Evolutionary conservation across 2,329 filamentous ascomycete species (phyloP).

Genomic region (Botrytis tulipae): DNA sequence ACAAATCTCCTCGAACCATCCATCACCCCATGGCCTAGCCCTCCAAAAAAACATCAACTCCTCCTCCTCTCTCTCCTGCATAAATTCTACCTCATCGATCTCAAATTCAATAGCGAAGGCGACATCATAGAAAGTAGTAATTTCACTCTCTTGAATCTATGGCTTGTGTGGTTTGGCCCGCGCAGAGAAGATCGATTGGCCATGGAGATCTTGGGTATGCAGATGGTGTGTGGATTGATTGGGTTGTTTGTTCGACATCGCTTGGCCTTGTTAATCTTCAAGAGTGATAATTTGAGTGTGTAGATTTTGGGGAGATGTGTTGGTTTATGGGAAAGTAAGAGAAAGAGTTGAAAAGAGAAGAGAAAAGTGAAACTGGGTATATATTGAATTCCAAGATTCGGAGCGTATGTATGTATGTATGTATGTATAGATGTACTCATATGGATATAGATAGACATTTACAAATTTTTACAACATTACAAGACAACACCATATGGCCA

Average conservation of each 20-base stretch:
- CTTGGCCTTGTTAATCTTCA: slow-evolving; percentile 84
- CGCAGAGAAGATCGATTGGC: slow-evolving; percentile 83
- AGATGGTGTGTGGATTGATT: slow-evolving; percentile 71
- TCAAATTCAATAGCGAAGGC: slow-evolving; percentile 66
- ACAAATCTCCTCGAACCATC: slow-evolving; percentile 86
- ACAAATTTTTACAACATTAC: neutral
- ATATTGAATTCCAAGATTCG: neutral
- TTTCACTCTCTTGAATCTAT: slow-evolving; percentile 90
- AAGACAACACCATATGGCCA: neutral
- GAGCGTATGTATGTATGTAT: neutral
- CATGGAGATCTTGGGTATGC: slow-evolving; percentile 75
- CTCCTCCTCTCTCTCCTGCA: slow-evolving; percentile 66
- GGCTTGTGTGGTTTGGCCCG: slow-evolving; percentile 93
- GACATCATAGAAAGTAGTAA: slow-evolving; percentile 79
- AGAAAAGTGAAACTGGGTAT: neutral
- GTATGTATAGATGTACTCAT: neutral
- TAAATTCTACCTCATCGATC: slow-evolving; percentile 63
- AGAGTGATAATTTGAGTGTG: slow-evolving; percentile 71
- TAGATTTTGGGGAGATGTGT: neutral
- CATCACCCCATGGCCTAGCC: slow-evolving; percentile 72
- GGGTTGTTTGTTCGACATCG: slow-evolving; percentile 84
- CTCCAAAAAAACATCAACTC: slow-evolving; percentile 64
- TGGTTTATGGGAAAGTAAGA: neutral
- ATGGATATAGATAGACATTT: neutral
- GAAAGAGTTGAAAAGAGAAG: too few species aligned